A percentile compares a stretch with the other conserved stretches of the same genome.
phyloP scores from a whole-genome alignment of 805 yeast genomes.

The Hermanozyma aechmeae region DNA sequence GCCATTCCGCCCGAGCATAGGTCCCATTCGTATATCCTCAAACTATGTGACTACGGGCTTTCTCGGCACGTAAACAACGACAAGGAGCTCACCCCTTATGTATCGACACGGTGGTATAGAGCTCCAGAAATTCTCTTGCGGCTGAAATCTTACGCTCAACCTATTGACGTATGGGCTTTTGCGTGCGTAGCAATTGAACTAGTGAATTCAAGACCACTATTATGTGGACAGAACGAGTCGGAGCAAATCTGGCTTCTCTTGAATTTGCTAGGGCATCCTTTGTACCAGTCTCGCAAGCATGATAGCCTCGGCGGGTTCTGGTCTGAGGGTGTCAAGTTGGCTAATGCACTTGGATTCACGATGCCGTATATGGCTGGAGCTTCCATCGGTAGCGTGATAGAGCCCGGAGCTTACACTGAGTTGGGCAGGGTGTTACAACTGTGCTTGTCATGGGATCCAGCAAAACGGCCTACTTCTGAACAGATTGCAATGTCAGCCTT shows the following conservation, averaged over 20 bases:
- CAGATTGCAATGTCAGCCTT: no score
- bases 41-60: slow-evolving; percentile 74
- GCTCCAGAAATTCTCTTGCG: slow-evolving; percentile 73
- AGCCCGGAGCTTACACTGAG: slow-evolving; percentile 32
- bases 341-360: slow-evolving; percentile 43
- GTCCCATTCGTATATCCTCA: slow-evolving; percentile 47
- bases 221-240: slow-evolving; percentile 73
- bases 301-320: slow-evolving; percentile 64
- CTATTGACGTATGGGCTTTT: slow-evolving; percentile 82
- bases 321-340: slow-evolving; percentile 51
- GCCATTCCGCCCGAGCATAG: slow-evolving; percentile 31
- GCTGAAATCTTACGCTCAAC: slow-evolving; percentile 51
- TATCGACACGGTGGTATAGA: slow-evolving; percentile 81
- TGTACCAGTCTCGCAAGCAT: slow-evolving; percentile 15
- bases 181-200: slow-evolving; percentile 71
- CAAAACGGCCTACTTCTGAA: slow-evolving; percentile 45
- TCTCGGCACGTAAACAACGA: slow-evolving; percentile 50
- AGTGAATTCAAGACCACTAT: slow-evolving; percentile 65
- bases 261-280: slow-evolving; percentile 68
- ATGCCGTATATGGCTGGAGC: slow-evolving; percentile 50
- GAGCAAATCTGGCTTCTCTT: slow-evolving; percentile 72
- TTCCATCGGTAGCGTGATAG: slow-evolving; percentile 35
- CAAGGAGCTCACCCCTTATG: slow-evolving; percentile 62
- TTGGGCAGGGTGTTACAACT: slow-evolving; percentile 32
- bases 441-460: slow-evolving; percentile 75